Conservation (phyloP, 208 protist genomes). For the Lotmaria passim region DNA sequence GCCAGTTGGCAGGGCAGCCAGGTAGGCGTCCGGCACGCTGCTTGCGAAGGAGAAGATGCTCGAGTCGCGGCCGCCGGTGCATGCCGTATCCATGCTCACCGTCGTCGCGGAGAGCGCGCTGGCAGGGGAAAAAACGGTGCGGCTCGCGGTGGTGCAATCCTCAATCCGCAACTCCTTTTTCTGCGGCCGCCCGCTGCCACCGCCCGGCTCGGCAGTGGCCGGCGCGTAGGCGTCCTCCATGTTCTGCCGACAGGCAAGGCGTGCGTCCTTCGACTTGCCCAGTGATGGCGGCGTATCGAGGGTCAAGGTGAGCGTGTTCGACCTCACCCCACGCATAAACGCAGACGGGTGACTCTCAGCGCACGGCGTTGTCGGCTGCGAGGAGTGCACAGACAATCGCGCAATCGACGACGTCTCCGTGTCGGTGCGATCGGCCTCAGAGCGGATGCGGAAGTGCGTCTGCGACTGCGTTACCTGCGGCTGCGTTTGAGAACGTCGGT, state of each 20-base stretch:
- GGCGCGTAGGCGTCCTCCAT: constrained; percentile 22
- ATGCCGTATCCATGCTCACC: constrained; percentile 21
- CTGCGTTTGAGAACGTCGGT: not conserved
- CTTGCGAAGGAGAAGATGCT: constrained; percentile 38
- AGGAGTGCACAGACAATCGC: constrained; percentile 7
- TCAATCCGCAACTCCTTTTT: constrained; percentile 35
- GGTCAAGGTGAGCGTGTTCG: constrained; percentile 4
- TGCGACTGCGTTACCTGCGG: constrained; percentile 8
- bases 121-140: constrained; percentile 8
- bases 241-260: constrained; percentile 30
- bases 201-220: constrained; percentile 4
- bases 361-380: constrained; percentile 20
- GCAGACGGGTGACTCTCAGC: not conserved
- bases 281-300: constrained; percentile 17
- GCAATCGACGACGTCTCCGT: constrained; percentile 2
- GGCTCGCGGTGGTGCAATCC: constrained; percentile 5
- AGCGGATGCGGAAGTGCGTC: not conserved
- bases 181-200: constrained; percentile 12
- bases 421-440: constrained; percentile 3
- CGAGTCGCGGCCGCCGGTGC: constrained; percentile 29
- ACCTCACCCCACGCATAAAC: not conserved
- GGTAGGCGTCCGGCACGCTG: constrained; percentile 25
- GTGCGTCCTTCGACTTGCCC: constrained; percentile 23
- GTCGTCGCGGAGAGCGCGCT: constrained; percentile 21
- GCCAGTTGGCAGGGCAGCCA: constrained; percentile 1